A percentile compares a stretch with the other conserved stretches of the same genome.
Evolutionary conservation across 768 basidiomycete genomes (phyloP).

Genomic region (Auriscalpium vulgare): DNA sequence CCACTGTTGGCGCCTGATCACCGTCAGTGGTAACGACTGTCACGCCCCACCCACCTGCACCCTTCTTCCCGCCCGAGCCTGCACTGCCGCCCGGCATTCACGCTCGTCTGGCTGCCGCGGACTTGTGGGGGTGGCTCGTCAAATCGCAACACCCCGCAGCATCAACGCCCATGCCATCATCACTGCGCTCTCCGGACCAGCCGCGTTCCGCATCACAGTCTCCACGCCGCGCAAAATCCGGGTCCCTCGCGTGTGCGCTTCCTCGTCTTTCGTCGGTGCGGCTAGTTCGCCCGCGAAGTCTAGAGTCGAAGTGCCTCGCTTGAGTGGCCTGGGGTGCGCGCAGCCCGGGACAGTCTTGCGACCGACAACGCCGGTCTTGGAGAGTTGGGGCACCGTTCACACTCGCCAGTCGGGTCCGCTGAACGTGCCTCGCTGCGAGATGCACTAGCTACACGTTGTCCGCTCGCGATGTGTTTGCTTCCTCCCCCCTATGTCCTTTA

Average conservation of each 20-base stretch:
- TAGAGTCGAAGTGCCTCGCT: slow-evolving; percentile 10
- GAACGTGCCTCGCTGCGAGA: slow-evolving; percentile 1
- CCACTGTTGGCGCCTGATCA: slow-evolving; percentile 36
- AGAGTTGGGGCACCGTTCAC: slow-evolving; percentile 9
- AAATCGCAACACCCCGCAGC: neutral
- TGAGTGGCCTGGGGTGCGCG: slow-evolving; percentile 1
- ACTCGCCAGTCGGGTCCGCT: slow-evolving; percentile 17
- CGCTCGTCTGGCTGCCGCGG: neutral
- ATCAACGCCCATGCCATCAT: neutral
- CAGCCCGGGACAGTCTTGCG: neutral
- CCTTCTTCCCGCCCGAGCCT: slow-evolving; percentile 7
- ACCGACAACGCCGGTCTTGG: neutral
- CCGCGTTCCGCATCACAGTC: neutral
- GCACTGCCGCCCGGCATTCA: neutral
- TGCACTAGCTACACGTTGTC: neutral
- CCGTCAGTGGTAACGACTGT: slow-evolving; percentile 22
- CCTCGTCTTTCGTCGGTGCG: slow-evolving; percentile 15
- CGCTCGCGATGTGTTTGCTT: slow-evolving; percentile 1
- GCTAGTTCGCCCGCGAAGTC: slow-evolving; percentile 14
- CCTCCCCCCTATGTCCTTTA: slow-evolving; percentile 1
- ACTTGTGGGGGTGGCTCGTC: neutral
- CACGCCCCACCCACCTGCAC: slow-evolving; percentile 17
- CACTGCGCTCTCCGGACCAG: neutral
- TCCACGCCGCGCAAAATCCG: neutral
- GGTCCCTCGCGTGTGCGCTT: slow-evolving; percentile 2